A percentile compares a stretch with the other conserved stretches of the same genome.
Conservation (phyloP, 805 yeast genomes). For the Cyberlindnera americana region DNA sequence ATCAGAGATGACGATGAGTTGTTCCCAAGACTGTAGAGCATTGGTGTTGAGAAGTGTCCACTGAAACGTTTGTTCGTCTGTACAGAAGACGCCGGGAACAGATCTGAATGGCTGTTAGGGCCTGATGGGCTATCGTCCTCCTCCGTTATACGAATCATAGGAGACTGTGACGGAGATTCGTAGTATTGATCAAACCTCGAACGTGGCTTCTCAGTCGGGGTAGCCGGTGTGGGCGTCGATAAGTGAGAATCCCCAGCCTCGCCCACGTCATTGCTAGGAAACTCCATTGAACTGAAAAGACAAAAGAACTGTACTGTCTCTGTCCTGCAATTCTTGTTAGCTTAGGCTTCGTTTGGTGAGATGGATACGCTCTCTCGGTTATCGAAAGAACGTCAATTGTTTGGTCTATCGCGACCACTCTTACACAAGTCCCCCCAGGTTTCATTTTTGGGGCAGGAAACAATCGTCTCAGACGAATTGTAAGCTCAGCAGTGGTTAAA, state of each 20-base stretch:
- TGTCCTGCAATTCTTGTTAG: too few relatives aligned
- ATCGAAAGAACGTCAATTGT: too few relatives aligned
- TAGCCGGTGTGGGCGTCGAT: slow-evolving; percentile 10
- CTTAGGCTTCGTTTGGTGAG: too few relatives aligned
- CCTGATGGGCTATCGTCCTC: slow-evolving; percentile 11
- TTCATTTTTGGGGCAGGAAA: too few relatives aligned
- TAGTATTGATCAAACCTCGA: slow-evolving; percentile 23
- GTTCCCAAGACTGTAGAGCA: slow-evolving; percentile 16
- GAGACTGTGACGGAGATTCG: slow-evolving; percentile 22
- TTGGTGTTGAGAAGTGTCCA: slow-evolving; percentile 14
- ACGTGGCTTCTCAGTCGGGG: slow-evolving; percentile 22
- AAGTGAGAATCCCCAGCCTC: background rate
- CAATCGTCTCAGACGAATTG: too few relatives aligned
- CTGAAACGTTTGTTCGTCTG: slow-evolving; percentile 18
- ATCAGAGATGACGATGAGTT: slow-evolving; percentile 23
- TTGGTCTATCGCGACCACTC: too few relatives aligned
- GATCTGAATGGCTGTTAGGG: slow-evolving; percentile 12
- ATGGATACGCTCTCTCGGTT: too few relatives aligned
- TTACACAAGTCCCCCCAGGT: too few relatives aligned
- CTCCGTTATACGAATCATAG: slow-evolving; percentile 29
- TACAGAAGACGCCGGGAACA: slow-evolving; percentile 20
- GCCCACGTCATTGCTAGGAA: background rate
- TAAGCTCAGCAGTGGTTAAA: too few relatives aligned
- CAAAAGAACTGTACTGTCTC: too few relatives aligned
- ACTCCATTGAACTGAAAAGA: too few relatives aligned